Base-by-base conservation (phyloP, 1,284 basidiomycete genomes). In the Cutaneotrichosporon sp. region DNA sequence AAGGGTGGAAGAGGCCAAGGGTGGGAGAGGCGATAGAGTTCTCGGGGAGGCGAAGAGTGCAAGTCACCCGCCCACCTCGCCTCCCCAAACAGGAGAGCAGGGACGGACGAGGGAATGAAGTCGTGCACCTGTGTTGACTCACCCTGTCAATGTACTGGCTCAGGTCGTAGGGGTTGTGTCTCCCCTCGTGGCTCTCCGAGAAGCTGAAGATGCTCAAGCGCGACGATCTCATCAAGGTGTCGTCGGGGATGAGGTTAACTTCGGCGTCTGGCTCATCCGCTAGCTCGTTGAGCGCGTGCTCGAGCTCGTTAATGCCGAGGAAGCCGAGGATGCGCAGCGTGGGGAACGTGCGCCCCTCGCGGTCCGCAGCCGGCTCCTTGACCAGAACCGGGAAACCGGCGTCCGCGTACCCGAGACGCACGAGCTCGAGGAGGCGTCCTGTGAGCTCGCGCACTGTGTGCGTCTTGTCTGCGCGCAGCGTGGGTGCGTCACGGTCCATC, bases 61-160 rank as follows among this genome's bases (percentile, higher is more conserved):
- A n/a, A n/a, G n/a, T n/a, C n/a, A n/a, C n/a, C n/a, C n/a, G n/a
- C n/a, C n/a, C n/a, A n/a, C n/a, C n/a, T n/a, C n/a, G n/a, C n/a
- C n/a, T n/a, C n/a, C n/a, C n/a, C n/a, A n/a, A n/a, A n/a, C n/a
- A n/a, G n/a, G n/a, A n/a, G n/a, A n/a, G n/a, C n/a, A n/a, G n/a
- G n/a, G n/a, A n/a, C n/a, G n/a, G n/a, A n/a, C n/a, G n/a, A n/a
- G n/a, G n/a, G n/a, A n/a, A n/a, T n/a, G n/a, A n/a, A n/a, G n/a
- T n/a, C n/a, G n/a, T n/a, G n/a, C 38, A 27, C 53, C 24, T 42
- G n/a, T n/a, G 18, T 14, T 18, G 67, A 33, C 13, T 75, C 67
- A 91, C 91, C 82, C 91, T 86, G 74, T 97, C 92, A 85, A 95
- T 93, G 73, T 94, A 97, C 27, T 87, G 82, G 64, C 89, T 90